Evolutionary conservation across 2,329 filamentous ascomycete genomes (phyloP), one percentile per base, ranked within the genome.

Genomic region (Alternaria solani): DNA sequence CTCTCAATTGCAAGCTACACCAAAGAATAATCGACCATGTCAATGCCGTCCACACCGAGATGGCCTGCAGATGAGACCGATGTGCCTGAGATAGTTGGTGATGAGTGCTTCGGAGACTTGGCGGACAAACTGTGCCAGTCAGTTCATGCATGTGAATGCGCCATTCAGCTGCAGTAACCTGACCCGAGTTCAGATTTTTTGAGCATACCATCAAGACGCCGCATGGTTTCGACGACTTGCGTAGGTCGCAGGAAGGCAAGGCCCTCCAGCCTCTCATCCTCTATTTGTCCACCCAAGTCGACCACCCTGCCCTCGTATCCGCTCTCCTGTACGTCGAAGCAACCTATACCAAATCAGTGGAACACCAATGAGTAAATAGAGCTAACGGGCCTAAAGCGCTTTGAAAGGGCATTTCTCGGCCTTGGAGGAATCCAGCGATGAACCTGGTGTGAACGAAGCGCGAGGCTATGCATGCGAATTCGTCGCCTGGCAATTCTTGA

Each of bases 401-500:
- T 81, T 93, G 30, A 91, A 90, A 73, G 92, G 89, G 83, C 90
- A 94, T 72, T 94, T 90, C 62, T 81, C 86, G 25, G 84, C 86
- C 12, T 81, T 84, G 34, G 89, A 91, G 63, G 75, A 76, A 48
- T 82, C 82, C 48, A 83, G 85, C 51, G 82, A 84, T 52, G 85
- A 90, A 59, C 86, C 87, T 60, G 88, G 88, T 4, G 79, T 94
- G 32, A 87, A 88, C 58, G 86, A 90, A 58, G 86, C 90, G 14
- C 85, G 91, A 55, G 90, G 89, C 20, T 87, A 88, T 72, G 91
- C 90, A 28, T 94, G 91, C 72, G 91, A 94, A 80, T 91, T 93
- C 62, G 90, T 93, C 14, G 91, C 91, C 38, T 93, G 91, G 89
- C 86, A 91, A 39, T 92, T 93, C 68, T 81, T 94, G 36, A 88